Percentiles rank a stretch among this genome's conserved stretches.
phyloP scores from a whole-genome alignment of 169 alveolate genomes.

The Eimeria nieschulzi region DNA sequence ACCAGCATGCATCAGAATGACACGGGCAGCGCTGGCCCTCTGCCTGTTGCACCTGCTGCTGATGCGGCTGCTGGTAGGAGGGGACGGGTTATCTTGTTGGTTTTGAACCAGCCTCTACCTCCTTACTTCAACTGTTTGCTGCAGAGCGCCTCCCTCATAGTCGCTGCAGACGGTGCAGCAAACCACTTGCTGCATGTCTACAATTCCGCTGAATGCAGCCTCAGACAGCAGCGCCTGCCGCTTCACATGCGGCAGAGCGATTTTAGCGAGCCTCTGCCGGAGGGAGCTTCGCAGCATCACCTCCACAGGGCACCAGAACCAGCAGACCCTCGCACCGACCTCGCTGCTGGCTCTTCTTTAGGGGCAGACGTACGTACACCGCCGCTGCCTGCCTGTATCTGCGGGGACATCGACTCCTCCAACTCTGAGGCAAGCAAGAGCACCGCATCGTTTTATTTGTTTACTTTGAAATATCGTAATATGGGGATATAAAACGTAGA shows the following conservation, averaged over 20 bases:
- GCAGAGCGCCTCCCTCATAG: neutral
- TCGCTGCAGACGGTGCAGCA: constrained; percentile 34
- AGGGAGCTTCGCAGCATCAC: neutral
- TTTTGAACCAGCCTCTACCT: constrained; percentile 15
- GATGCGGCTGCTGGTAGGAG: neutral
- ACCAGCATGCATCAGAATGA: no score
- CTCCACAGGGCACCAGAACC: neutral
- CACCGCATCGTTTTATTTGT: neutral
- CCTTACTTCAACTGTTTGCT: neutral
- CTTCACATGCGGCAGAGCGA: neutral
- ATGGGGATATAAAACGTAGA: no score
- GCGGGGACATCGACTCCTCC: constrained; percentile 26
- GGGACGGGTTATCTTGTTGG: constrained; percentile 4
- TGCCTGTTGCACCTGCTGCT: neutral
- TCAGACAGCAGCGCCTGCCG: neutral
- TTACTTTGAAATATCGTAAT: no score
- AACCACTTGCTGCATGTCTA: constrained; percentile 32
- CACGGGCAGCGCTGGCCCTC: neutral
- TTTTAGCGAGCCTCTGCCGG: neutral
- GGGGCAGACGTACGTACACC: neutral
- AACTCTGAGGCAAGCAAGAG: neutral
- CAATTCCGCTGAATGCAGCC: neutral
- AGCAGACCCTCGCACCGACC: neutral
- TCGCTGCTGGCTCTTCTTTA: neutral
- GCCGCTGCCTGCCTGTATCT: constrained; percentile 6